Percentiles rank a stretch among this genome's conserved stretches.
phyloP scores from a whole-genome alignment of 2,329 filamentous ascomycete genomes.

The Hymenoscyphus linearis region DNA sequence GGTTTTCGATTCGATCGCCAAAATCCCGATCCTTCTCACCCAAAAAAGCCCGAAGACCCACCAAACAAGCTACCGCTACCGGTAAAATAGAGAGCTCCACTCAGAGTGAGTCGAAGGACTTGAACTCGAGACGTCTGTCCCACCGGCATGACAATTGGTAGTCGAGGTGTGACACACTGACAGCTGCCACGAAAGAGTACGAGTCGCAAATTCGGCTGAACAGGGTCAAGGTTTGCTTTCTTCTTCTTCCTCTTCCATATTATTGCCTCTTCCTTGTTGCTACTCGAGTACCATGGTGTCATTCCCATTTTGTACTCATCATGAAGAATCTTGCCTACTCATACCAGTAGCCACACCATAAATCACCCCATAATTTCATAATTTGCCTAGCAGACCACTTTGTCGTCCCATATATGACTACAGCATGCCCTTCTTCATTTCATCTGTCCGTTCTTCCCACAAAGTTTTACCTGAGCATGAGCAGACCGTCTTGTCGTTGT shows the following conservation, averaged over 20 bases:
- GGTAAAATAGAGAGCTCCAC: conserved; percentile 13
- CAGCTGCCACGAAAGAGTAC: conserved; percentile 14
- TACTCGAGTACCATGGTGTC: neutral
- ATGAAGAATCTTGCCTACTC: no score
- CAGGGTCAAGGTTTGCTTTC: conserved; percentile 9
- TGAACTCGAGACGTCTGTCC: conserved; percentile 15
- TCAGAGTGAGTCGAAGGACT: conserved; percentile 13
- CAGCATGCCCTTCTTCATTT: conserved; percentile 85
- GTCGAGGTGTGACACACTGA: no score
- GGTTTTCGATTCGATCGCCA: conserved; percentile 19
- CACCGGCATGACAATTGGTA: conserved; percentile 22
- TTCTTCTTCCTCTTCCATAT: neutral
- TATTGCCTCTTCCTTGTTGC: conserved; percentile 12
- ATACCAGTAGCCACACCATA: conserved; percentile 5
- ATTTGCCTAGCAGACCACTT: conserved; percentile 2
- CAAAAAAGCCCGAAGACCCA: no score
- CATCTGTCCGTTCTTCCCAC: conserved; percentile 93
- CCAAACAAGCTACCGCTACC: conserved; percentile 25
- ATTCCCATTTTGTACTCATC: neutral
- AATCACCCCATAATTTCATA: conserved; percentile 13
- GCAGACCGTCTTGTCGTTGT: conserved; percentile 97
- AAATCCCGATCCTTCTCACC: conserved; percentile 6
- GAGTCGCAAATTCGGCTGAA: conserved; percentile 9
- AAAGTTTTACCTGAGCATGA: conserved; percentile 97
- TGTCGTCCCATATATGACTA: conserved; percentile 40